These are phyloP conservation scores for Chrysosporium keratinophilum DNA, from an alignment of 2,329 filamentous ascomycete species.

Conservation along the genomic window DNA sequence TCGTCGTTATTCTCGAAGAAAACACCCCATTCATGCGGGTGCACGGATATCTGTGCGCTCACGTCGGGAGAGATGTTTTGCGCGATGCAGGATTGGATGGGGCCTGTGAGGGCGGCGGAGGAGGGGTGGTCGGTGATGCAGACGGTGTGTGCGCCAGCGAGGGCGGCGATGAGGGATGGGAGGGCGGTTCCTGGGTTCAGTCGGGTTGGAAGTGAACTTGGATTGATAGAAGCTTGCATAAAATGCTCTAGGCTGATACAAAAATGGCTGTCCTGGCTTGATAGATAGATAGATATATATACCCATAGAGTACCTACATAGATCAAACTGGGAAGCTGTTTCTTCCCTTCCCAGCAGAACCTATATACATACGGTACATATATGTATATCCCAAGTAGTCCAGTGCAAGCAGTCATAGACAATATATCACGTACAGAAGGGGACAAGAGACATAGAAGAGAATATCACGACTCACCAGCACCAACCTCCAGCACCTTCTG, in stretches of 20 bases:
- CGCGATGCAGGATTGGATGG: constrained; percentile 40
- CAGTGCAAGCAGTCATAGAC: background rate
- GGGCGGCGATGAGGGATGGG: constrained; percentile 31
- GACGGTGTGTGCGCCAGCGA: constrained; percentile 31
- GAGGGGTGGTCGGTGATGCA: constrained; percentile 44
- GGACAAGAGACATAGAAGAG: constrained; percentile 9
- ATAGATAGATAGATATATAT: background rate
- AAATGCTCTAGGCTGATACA: too few species aligned
- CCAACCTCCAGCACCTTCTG: constrained; percentile 49
- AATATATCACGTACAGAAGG: background rate
- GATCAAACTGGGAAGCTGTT: background rate
- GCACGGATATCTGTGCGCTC: constrained; percentile 26
- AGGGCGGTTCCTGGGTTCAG: constrained; percentile 32
- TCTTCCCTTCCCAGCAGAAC: constrained; percentile 1
- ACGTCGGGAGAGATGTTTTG: constrained; percentile 33
- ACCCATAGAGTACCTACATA: constrained; percentile 7
- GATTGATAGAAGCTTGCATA: background rate
- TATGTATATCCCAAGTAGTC: constrained; percentile 3
- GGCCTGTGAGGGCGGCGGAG: constrained; percentile 32
- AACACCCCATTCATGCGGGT: constrained; percentile 48
- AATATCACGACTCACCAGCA: constrained; percentile 43
- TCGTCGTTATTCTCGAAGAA: too few species aligned
- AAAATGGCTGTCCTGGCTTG: background rate
- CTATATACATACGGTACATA: background rate
- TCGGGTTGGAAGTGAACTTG: background rate